Evolutionary conservation across 495 filamentous ascomycete genomes (phyloP), one percentile per base, ranked within the genome.

Genomic region (Penicillium cataractarum): DNA sequence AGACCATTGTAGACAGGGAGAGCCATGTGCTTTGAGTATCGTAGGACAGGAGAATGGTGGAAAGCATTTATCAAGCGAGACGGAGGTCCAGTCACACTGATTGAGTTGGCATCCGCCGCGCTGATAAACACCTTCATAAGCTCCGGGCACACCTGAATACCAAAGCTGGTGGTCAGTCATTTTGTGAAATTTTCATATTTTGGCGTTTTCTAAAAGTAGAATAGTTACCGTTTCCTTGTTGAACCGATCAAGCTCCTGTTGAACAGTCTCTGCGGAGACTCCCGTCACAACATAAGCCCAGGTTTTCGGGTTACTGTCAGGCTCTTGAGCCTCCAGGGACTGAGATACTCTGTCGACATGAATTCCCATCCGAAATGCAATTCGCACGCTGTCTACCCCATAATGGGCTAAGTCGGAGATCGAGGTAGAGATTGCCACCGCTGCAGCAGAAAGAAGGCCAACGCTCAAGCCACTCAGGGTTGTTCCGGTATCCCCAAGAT

Each of bases 41-140:
- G 72, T 26, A 82, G 66, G 4, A 70, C 50, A 3, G 72, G 59
- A 0, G 78, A 75, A 4, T 58, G 49, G 5, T 55, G 61, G 57
- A 79, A 78, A 6, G 71, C 44, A n/a, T 54, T 62, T 56, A 73
- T 72, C 2, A 81, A 55, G 15, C 76, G 63, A 4, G 76, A 66
- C 0, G 81, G 80, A 44, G 81, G 80, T 0, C 80, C 80, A 59
- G 70, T 82, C 13, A 82, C 61, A 15, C 71, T 80, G 2, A 78
- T 69, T 9, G 78, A 77, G 7, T 64, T 74, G 4, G 60, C 57
- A 29, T 68, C 71, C 1, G 66, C 64, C 26, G 74, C 76, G 59
- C 78, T 82, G 39, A 80, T 70, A 61, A 77, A 80, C 13, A 79
- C 65, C 39, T 78, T 74, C 39, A 64, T 71, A 15, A 64, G 53